phyloP scores from a whole-genome alignment of 441 rosid species.

The Flueggea neowawraea region DNA sequence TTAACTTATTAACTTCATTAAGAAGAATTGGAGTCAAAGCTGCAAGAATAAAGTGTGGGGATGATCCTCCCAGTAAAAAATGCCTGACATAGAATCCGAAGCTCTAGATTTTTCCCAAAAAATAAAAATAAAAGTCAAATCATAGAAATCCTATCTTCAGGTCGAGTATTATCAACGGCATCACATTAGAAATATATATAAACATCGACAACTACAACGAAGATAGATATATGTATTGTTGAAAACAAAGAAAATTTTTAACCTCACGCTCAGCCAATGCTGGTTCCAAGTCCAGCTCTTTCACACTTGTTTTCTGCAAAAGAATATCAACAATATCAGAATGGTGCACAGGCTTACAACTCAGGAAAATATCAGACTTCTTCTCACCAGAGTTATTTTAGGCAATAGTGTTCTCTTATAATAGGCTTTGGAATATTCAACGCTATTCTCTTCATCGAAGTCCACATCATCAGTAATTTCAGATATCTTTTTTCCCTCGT shows the following conservation, averaged over 20 bases:
- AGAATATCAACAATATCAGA: slow-evolving; percentile 21
- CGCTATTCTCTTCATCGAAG: slow-evolving; percentile 62
- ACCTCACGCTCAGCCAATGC: slow-evolving; percentile 91
- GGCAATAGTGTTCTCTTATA: slow-evolving; percentile 60
- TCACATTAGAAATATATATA: too few species aligned
- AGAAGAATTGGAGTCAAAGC: too few species aligned
- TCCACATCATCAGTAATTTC: slow-evolving; percentile 82
- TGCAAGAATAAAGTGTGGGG: too few species aligned
- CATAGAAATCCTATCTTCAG: too few species aligned
- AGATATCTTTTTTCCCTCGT: slow-evolving; percentile 65
- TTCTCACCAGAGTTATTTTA: slow-evolving; percentile 67
- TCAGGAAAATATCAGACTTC: background rate
- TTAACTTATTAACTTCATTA: too few species aligned
- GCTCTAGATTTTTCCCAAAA: too few species aligned
- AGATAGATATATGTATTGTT: too few species aligned
- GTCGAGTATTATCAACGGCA: too few species aligned
- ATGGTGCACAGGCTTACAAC: background rate
- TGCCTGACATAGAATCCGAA: too few species aligned
- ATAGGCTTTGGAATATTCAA: slow-evolving; percentile 51
- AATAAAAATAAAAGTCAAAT: too few species aligned
- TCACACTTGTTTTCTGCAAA: slow-evolving; percentile 84
- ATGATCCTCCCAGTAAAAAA: too few species aligned
- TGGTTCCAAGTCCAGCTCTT: slow-evolving; percentile 89
- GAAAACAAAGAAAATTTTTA: background rate
- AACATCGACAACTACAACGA: too few species aligned